Conservation (phyloP, 768 basidiomycete genomes). For the Porphyrellus cyaneotinctus region DNA sequence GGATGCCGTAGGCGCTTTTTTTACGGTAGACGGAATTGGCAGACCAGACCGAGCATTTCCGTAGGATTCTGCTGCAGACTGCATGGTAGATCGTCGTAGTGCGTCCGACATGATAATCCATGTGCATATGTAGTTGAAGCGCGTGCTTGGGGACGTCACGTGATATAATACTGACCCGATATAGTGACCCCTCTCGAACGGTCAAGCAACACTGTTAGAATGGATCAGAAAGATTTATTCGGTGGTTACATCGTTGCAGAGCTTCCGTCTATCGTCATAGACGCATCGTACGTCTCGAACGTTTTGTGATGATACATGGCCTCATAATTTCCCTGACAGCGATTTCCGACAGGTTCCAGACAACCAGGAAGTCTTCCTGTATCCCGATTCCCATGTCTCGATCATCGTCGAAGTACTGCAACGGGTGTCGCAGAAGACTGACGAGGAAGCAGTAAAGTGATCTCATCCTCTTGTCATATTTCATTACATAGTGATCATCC, state of each 20-base stretch:
- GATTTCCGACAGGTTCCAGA: constrained; percentile 84
- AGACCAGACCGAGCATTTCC: constrained; percentile 58
- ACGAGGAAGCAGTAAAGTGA: constrained; percentile 68
- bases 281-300: constrained; percentile 73
- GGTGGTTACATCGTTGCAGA: constrained; percentile 77
- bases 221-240: constrained; percentile 50
- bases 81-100: constrained; percentile 57
- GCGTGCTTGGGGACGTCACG: constrained; percentile 12
- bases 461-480: constrained; percentile 9
- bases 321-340: constrained; percentile 30
- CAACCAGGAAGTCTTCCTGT: constrained; percentile 90
- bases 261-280: constrained; percentile 57
- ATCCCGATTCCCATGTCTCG: constrained; percentile 61
- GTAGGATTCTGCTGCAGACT: constrained; percentile 46
- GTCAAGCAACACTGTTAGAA: not conserved
- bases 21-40: constrained; percentile 70
- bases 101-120: constrained; percentile 39
- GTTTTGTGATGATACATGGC: not conserved
- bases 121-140: not conserved
- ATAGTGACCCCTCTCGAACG: too few relatives aligned
- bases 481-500: constrained; percentile 2
- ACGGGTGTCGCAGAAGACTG: constrained; percentile 55
- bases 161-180: constrained; percentile 8
- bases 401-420: constrained; percentile 83
- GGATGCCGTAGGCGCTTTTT: constrained; percentile 52